Evolutionary conservation across 306 rosid genomes (phyloP).

Genomic region (Lathyrus aphaca): DNA sequence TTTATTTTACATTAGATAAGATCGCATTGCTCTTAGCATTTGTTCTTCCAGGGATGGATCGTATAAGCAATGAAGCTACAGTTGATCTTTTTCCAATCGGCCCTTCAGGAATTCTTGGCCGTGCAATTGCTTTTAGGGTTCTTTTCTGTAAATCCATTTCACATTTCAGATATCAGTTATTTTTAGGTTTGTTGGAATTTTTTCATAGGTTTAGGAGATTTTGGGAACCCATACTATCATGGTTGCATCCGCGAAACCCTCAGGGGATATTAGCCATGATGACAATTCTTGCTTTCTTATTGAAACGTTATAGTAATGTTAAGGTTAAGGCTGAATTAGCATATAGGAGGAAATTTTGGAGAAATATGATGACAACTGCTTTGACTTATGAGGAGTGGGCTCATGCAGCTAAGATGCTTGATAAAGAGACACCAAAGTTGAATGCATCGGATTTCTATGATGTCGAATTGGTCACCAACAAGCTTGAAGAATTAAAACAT

Average conservation of each 20-base stretch:
- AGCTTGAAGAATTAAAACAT: constrained; percentile 82
- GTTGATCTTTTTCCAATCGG: constrained; percentile 79
- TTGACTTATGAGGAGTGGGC: constrained; percentile 98
- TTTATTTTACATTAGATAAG: too few species aligned
- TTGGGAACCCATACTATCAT: constrained; percentile 53
- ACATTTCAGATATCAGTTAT: constrained; percentile 64
- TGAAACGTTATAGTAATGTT: constrained; percentile 81
- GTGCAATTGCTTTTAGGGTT: constrained; percentile 76
- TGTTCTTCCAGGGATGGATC: constrained; percentile 57
- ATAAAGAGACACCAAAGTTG: constrained; percentile 83
- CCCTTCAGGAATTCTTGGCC: constrained; percentile 74
- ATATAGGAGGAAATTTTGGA: constrained; percentile 92
- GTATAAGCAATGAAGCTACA: constrained; percentile 75
- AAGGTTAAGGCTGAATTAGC: constrained; percentile 85
- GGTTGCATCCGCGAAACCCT: constrained; percentile 88
- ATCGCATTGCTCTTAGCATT: constrained; percentile 3
- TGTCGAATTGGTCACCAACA: constrained; percentile 78
- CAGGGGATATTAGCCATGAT: constrained; percentile 92
- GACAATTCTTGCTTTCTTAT: constrained; percentile 75
- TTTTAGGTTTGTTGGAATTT: constrained; percentile 40
- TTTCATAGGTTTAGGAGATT: constrained; percentile 55
- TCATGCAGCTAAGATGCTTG: constrained; percentile 98
- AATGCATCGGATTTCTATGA: constrained; percentile 83
- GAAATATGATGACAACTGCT: constrained; percentile 92
- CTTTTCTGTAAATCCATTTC: constrained; percentile 78